These are phyloP conservation scores for Leccinum subgranulosum DNA, from an alignment of 768 basidiomycete genomes.

Conservation along the genomic window DNA sequence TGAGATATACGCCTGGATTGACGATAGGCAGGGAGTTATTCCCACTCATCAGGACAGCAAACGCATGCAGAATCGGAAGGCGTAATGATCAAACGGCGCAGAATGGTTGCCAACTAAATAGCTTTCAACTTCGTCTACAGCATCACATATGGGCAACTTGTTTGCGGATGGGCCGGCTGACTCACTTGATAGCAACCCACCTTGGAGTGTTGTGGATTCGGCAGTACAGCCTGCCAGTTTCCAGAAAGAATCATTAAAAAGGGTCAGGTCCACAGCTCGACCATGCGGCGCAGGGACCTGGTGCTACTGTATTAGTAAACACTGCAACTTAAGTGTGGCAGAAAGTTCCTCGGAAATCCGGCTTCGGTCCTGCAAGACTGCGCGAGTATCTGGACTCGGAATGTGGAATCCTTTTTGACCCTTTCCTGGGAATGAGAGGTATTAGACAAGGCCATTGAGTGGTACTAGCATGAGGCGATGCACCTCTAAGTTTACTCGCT, in stretches of 20 bases:
- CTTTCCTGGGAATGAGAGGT: background rate
- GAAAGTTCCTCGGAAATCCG: background rate
- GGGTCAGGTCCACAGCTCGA: background rate
- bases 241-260: background rate
- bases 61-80: background rate
- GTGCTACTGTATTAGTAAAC: background rate
- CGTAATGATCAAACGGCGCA: background rate
- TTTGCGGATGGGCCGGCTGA: background rate
- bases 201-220: background rate
- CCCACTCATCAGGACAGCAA: background rate
- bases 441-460: background rate
- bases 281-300: background rate
- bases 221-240: background rate
- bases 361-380: background rate
- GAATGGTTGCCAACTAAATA: background rate
- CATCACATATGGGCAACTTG: background rate
- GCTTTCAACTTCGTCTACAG: background rate
- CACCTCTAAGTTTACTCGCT: background rate
- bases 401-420: background rate
- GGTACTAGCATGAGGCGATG: no score
- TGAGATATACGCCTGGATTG: slow-evolving; percentile 25
- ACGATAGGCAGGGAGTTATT: slow-evolving; percentile 9
- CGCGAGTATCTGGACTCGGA: background rate
- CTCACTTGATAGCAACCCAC: background rate
- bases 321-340: background rate